Evolutionary conservation across 2,329 filamentous ascomycete genomes (phyloP).

Genomic region (Beauveria scarabaeidicola): DNA sequence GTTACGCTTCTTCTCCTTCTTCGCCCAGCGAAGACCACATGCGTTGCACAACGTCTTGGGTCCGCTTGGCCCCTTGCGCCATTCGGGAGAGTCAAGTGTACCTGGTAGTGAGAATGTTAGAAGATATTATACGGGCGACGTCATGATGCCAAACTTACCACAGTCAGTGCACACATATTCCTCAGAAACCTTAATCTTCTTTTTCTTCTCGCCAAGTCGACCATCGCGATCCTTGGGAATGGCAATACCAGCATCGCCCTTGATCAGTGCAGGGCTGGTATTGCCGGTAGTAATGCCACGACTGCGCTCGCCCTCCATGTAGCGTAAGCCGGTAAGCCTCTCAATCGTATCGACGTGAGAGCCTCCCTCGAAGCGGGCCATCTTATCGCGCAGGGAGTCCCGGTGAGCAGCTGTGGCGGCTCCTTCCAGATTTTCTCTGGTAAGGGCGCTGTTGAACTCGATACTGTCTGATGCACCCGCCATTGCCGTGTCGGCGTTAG

Average conservation of each 20-base stretch:
- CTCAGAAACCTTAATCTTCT: conserved; percentile 71
- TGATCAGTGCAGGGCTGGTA: conserved; percentile 69
- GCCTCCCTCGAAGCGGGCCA: conserved; percentile 69
- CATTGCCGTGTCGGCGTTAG: conserved; percentile 29
- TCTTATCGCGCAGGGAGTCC: conserved; percentile 76
- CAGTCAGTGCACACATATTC: conserved; percentile 96
- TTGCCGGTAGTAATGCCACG: conserved; percentile 82
- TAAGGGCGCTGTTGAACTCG: conserved; percentile 59
- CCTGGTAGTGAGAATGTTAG: conserved; percentile 29
- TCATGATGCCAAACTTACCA: conserved; percentile 42
- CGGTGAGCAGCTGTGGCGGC: conserved; percentile 54
- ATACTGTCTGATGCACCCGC: conserved; percentile 53
- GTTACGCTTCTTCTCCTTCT: conserved; percentile 69
- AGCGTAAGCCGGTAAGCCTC: conserved; percentile 82
- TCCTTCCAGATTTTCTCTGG: conserved; percentile 72
- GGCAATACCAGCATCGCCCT: conserved; percentile 78
- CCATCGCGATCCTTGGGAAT: conserved; percentile 73
- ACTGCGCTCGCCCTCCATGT: conserved; percentile 81
- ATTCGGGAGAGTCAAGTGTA: conserved; percentile 88
- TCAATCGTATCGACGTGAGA: conserved; percentile 83
- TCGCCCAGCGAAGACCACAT: conserved; percentile 69
- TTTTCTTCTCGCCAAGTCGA: conserved; percentile 68
- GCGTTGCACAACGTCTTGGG: conserved; percentile 95
- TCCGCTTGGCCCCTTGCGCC: conserved; percentile 86
- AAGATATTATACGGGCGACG: not conserved